Evolutionary conservation across 495 filamentous ascomycete genomes (phyloP).

Genomic region (Hyphodiscus hymeniophilus): DNA sequence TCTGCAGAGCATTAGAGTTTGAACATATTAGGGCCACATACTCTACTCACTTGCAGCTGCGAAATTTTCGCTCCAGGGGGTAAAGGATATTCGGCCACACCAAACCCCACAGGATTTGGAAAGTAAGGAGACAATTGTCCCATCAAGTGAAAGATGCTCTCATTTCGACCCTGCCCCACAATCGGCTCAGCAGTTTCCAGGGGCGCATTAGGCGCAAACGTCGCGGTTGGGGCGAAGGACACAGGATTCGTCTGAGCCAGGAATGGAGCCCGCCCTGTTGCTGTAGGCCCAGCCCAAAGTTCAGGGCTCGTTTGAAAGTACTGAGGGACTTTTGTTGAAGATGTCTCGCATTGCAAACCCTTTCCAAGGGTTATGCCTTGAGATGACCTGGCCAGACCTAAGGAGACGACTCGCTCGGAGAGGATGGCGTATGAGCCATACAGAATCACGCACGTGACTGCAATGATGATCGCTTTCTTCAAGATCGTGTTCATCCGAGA

Average conservation of each 20-base stretch:
- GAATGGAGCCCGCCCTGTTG: conserved; percentile 48
- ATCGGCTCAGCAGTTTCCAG: conserved; percentile 51
- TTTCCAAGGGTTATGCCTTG: neutral
- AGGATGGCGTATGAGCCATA: neutral
- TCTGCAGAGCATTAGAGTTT: conserved; percentile 36
- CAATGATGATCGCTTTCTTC: neutral
- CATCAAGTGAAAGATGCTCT: conserved; percentile 49
- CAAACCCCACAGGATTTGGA: conserved; percentile 37
- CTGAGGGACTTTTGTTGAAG: conserved; percentile 32
- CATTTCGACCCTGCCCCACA: conserved; percentile 31
- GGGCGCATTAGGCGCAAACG: conserved; percentile 46
- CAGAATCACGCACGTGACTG: neutral
- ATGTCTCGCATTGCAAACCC: neutral
- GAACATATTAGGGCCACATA: neutral
- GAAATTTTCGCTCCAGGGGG: conserved; percentile 46
- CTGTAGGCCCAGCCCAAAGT: conserved; percentile 41
- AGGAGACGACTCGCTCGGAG: neutral
- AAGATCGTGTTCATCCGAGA: neutral
- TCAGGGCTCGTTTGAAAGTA: conserved; percentile 47
- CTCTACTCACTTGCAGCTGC: conserved; percentile 35
- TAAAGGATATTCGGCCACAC: conserved; percentile 47
- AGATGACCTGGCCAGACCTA: neutral
- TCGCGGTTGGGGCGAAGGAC: conserved; percentile 28
- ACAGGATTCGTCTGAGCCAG: conserved; percentile 51
- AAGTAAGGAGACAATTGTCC: conserved; percentile 39